Evolutionary conservation across 306 rosid genomes (phyloP).

Genomic region (Abrus pulchellus): DNA sequence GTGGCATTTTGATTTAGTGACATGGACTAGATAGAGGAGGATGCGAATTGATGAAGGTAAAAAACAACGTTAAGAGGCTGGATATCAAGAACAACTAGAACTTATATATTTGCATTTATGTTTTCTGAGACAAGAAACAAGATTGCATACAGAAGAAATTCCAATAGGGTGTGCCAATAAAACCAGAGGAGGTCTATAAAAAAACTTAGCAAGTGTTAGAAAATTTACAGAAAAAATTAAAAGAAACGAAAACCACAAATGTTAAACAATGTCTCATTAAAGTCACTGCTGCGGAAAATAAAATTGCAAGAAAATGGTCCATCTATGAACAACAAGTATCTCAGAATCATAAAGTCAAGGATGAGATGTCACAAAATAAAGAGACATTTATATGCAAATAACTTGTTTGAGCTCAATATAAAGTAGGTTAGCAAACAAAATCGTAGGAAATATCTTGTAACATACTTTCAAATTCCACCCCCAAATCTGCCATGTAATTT

Average conservation of each 20-base stretch:
- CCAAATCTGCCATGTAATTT: constrained; percentile 19
- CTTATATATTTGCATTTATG: not conserved
- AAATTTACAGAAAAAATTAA: not conserved
- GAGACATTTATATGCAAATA: not conserved
- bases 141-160: too few species aligned
- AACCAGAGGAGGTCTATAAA: not conserved
- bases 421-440: not conserved
- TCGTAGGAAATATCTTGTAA: not conserved
- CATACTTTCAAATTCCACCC: constrained; percentile 25
- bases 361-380: not conserved
- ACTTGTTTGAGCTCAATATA: not conserved
- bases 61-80: too few species aligned
- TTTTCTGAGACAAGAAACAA: not conserved
- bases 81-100: constrained; percentile 9
- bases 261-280: not conserved
- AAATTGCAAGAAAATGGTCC: not conserved
- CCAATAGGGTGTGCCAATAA: too few species aligned
- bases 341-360: not conserved
- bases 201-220: not conserved
- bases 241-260: not conserved
- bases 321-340: not conserved
- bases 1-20: not conserved
- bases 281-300: too few species aligned
- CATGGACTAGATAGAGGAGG: not conserved
- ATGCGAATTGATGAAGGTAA: not conserved